Percentiles rank a stretch among this genome's conserved stretches.
phyloP scores from a whole-genome alignment of 768 basidiomycete genomes.

The Psilocybe tampanensis region DNA sequence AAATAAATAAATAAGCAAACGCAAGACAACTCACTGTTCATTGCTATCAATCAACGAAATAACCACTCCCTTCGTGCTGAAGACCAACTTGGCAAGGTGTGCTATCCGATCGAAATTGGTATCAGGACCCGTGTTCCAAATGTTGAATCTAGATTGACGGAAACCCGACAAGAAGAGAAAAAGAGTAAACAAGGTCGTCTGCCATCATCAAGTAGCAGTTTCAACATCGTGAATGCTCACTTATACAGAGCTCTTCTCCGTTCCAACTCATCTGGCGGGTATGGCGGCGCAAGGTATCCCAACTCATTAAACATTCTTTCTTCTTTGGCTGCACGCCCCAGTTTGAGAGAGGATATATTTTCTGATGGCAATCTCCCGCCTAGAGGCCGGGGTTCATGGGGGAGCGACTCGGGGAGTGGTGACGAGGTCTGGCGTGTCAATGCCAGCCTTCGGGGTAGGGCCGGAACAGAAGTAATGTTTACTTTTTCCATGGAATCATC shows the following conservation, averaged over 20 bases:
- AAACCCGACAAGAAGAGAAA: background rate
- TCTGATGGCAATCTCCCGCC: constrained; percentile 35
- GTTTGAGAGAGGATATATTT: constrained; percentile 28
- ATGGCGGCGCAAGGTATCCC: constrained; percentile 78
- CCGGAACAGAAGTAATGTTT: constrained; percentile 41
- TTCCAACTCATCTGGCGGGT: constrained; percentile 83
- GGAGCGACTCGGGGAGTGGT: constrained; percentile 52
- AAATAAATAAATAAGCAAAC: background rate
- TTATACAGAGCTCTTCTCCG: constrained; percentile 85
- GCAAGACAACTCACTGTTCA: constrained; percentile 61
- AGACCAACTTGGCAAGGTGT: constrained; percentile 91
- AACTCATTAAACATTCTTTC: constrained; percentile 65
- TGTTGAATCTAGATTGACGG: constrained; percentile 67
- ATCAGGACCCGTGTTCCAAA: constrained; percentile 85
- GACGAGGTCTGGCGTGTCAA: constrained; percentile 67
- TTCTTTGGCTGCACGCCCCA: constrained; percentile 61
- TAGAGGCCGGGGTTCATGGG: constrained; percentile 32
- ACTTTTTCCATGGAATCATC: constrained; percentile 12
- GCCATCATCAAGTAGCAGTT: background rate
- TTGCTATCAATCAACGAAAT: constrained; percentile 85
- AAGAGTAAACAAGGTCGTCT: background rate
- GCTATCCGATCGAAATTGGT: constrained; percentile 93
- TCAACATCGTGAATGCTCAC: constrained; percentile 38
- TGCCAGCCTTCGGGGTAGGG: constrained; percentile 51
- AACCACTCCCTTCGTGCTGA: constrained; percentile 83